Base-by-base conservation (phyloP, 345 rosid species). In the Salix suchowensis region DNA sequence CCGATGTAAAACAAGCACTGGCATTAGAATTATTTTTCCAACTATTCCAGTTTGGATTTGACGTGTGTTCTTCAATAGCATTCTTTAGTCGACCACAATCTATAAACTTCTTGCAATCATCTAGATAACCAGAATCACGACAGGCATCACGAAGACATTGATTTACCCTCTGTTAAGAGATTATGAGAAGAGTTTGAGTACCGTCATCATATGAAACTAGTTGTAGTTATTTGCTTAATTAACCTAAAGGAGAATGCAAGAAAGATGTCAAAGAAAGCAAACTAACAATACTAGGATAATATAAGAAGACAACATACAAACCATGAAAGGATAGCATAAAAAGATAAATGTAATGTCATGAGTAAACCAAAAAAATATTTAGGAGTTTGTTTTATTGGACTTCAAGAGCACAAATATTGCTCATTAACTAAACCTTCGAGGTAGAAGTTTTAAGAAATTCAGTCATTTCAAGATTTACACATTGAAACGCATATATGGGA, bases 141-240 rank as follows among this genome's bases (percentile, higher is more conserved):
- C 98, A 92, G 60, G 91, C 98, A 61, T 88, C 74, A 70, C 88
- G 89, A 74, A 95, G 89, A 83, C 98, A 95, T 68, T 87, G 89
- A 79, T 92, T 91, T 62, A 95, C 96, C 89, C 97, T 91, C 98
- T 95, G 92, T 46, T 34, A 74, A 18, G 70, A 44, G 37, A 75
- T 68, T 19, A 24, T 44, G 24, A 26, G 55, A 66, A 37, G 26
- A 5, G 61, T 6, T 36, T 71, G 40, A 50, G 37, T 37, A 64
- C 7, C 15, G 21, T 36, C 8, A 12, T 42, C 50, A 1, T 4
- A 8, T 24, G 13, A 21, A 54, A 21, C 9, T 19, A 54, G 26
- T 5, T 52, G 55, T 5, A 10, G 6, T 9, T 14, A 18, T 15
- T 66, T 5, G 16, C 34, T 34, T 1, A 23, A 26, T n/a, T 8